Conservation (phyloP, 2,329 filamentous ascomycete species). For the Coleophoma crateriformis region DNA sequence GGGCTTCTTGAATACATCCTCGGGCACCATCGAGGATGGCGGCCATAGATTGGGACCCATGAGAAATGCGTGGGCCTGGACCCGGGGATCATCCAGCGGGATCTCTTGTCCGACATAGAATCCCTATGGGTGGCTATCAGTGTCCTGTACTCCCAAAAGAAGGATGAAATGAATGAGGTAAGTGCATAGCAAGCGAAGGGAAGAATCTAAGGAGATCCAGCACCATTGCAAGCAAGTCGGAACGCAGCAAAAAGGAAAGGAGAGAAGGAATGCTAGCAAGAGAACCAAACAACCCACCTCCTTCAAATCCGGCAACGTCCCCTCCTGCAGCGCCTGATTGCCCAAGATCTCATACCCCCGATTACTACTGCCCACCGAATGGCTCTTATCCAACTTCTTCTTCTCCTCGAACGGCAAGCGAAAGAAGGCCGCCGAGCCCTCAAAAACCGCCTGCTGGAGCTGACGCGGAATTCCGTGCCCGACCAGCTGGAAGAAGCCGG, state of each 20-base stretch:
- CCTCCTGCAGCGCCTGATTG: slow-evolving; percentile 38
- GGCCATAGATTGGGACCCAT: slow-evolving; percentile 40
- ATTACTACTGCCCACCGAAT: slow-evolving; percentile 31
- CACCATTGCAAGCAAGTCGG: slow-evolving; percentile 36
- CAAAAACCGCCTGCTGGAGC: slow-evolving; percentile 34
- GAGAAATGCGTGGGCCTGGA: slow-evolving; percentile 27
- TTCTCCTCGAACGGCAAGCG: slow-evolving; percentile 39
- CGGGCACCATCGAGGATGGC: slow-evolving; percentile 19
- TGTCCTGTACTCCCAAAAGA: background rate
- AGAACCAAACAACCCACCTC: slow-evolving; percentile 22
- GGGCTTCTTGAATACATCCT: slow-evolving; percentile 30
- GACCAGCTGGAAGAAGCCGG: slow-evolving; percentile 47
- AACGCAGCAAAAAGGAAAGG: background rate
- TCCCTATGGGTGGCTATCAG: slow-evolving; percentile 14
- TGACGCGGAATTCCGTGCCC: slow-evolving; percentile 36
- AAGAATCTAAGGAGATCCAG: slow-evolving; percentile 21
- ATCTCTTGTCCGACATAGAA: slow-evolving; percentile 37
- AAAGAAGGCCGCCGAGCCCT: slow-evolving; percentile 39
- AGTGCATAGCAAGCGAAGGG: background rate
- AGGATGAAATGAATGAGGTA: background rate
- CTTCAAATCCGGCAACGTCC: slow-evolving; percentile 39
- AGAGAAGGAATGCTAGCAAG: background rate
- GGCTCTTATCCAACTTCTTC: slow-evolving; percentile 30
- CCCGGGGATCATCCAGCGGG: slow-evolving; percentile 30
- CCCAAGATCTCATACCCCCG: slow-evolving; percentile 44